Base-by-base conservation (phyloP, 257 asterid genomes). In the Capsicum rhomboideum region DNA sequence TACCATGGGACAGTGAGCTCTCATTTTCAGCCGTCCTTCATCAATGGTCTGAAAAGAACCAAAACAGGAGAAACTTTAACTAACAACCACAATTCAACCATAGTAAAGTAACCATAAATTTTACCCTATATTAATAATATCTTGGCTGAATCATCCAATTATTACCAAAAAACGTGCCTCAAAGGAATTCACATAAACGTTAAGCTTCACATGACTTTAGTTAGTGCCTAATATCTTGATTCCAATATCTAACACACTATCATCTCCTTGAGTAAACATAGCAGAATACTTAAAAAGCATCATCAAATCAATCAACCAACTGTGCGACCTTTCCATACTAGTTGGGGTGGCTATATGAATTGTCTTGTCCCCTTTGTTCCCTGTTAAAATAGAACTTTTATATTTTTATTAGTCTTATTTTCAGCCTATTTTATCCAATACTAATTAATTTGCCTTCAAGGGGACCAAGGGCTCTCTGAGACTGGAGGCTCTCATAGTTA, bases 1-100 rank as follows among this genome's bases (percentile, higher is more conserved):
- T 75, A 95, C 97, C 83, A 93, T 87, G 55, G 99, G 99, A 82
- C 99, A 97, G 86, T 95, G 91, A 40, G 90, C 88, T 90, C 90
- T 92, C 98, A 97, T 95, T 85, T 92, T 95, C 85, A 97, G 82
- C 78, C 99, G 87, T 17, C 97, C 97, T 59, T 94, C 98, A 83
- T 97, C 99, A 82, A 97, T 95, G 87, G 87, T 93, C 99, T 97
- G 94, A 66, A 80, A 61, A 56, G 59, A 75, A 50, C 46, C 81
- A 75, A 75, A 75, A 52, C 26, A 50, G 63, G 63, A 75, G 37
- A 29, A 56, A 59, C 18, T 50, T 55, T 20, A 55, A 77, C 50
- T 46, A 83, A 49, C 37, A 16, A 49, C 80, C 80, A 75, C 23
- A 75, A 49, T 26, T 49, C 63, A 26, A 49, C 81, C 81, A 50